Conservation (phyloP, 2,329 filamentous ascomycete genomes). For the Cyclaneusma minus region DNA sequence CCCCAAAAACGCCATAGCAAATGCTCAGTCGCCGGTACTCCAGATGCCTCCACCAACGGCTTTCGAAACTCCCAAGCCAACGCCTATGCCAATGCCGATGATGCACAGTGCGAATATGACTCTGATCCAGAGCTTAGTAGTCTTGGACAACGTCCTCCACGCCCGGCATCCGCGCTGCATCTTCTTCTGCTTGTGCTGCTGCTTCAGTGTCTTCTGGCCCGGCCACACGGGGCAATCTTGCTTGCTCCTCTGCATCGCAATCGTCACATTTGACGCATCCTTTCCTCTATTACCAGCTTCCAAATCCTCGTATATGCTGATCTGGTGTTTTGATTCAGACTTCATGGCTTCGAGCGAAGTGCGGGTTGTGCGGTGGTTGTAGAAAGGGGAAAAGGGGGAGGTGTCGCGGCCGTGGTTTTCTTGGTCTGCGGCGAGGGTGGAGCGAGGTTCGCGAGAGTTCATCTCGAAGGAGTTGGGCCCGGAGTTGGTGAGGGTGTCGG, state of each 20-base stretch:
- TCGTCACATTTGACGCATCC: not conserved
- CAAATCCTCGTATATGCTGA: slow-evolving; percentile 9
- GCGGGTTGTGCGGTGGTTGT: slow-evolving; percentile 7
- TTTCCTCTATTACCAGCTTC: slow-evolving; percentile 6
- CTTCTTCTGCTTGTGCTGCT: slow-evolving; percentile 39
- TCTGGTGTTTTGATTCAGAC: slow-evolving; percentile 9
- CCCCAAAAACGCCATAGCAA: no score
- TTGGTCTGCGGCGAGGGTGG: slow-evolving; percentile 1
- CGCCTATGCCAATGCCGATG: slow-evolving; percentile 34
- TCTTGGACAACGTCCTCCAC: slow-evolving; percentile 35
- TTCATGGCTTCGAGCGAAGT: slow-evolving; percentile 9
- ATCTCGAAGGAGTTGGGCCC: not conserved
- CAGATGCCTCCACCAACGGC: slow-evolving; percentile 43
- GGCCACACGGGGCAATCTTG: slow-evolving; percentile 43
- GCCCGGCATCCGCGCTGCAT: slow-evolving; percentile 32
- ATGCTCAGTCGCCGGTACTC: no score
- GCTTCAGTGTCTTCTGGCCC: slow-evolving; percentile 41
- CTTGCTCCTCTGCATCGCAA: slow-evolving; percentile 13
- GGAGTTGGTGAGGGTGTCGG: slow-evolving; percentile 5
- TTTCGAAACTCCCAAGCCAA: slow-evolving; percentile 47
- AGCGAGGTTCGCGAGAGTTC: no score
- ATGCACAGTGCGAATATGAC: slow-evolving; percentile 35
- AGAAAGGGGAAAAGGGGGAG: slow-evolving; percentile 9
- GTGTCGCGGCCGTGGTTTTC: slow-evolving; percentile 1
- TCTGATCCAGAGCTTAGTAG: slow-evolving; percentile 37